Base-by-base conservation (phyloP, 768 basidiomycete species). In the Trametes meyenii region DNA sequence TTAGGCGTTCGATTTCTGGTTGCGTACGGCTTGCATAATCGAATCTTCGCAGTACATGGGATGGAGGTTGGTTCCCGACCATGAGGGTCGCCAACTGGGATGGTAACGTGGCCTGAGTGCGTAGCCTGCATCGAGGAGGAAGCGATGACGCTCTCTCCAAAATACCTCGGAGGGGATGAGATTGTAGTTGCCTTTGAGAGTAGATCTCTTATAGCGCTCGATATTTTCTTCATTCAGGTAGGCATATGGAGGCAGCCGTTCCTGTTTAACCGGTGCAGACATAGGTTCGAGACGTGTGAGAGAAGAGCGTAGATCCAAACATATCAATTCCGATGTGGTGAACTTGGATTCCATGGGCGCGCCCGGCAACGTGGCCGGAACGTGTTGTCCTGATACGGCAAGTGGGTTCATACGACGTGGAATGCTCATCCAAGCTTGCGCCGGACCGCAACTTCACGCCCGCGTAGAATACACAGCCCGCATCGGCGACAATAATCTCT, bases 61-160 rank as follows among this genome's bases (percentile, higher is more conserved):
- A 21, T 50, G 23, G 1, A 39, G 26, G 7, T 50, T 55, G 7
- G 65, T 67, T 0, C 59, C 61, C 14, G 61, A 11, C 69, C 69
- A 70, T 6, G 69, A 70, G 2, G 69, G 69, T 10, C 10, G 8
- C 69, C 69, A 70, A 33, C 50, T 35, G 1, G 63, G 60, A 16
- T 42, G 42, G 38, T 67, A 66, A 3, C 67, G 55, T 14, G 62
- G 57, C 12, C 67, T 46, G n/a, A 68, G 26, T 0, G 36, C 16
- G 33, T 66, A 66, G 2, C 65, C 67, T 1, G n/a, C 11, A 1
- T 46, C 23, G 4, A 29, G 14, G 12, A 68, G 40, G 24, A 24
- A 63, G 7, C 13, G 16, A 5, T 68, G 52, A 2, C 65, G 62
- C 1, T 61, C 65, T 38, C 44, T 50, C 67, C 67, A 68, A 17